Percentiles rank a stretch among this genome's conserved stretches.
Conservation (phyloP, 169 alveolate species). For the Eimeria praecox region DNA sequence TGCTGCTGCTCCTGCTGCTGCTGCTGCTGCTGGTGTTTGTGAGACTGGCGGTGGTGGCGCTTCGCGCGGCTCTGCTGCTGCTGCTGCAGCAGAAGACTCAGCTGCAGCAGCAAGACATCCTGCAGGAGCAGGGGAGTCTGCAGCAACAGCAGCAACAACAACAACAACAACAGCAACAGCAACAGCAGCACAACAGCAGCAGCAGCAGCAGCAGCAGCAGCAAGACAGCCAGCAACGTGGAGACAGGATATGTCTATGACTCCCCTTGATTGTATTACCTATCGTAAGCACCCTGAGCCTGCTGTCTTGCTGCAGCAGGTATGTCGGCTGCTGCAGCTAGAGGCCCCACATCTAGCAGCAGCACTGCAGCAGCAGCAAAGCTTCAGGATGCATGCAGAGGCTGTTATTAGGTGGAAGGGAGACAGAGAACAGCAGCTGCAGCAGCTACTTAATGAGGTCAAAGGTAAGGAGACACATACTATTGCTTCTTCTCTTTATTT, state of each 20-base stretch:
- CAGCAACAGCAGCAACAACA: background rate
- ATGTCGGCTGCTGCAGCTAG: slow-evolving; percentile 57
- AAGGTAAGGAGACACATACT: background rate
- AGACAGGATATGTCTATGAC: background rate
- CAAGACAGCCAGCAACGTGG: background rate
- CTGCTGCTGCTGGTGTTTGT: background rate
- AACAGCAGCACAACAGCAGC: background rate
- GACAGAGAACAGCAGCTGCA: background rate
- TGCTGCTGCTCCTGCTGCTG: background rate
- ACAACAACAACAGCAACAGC: background rate
- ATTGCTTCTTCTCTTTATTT: slow-evolving; percentile 2
- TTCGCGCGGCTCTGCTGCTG: background rate
- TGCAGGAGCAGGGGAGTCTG: background rate
- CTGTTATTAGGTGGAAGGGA: slow-evolving; percentile 25
- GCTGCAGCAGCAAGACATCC: background rate
- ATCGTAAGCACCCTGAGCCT: slow-evolving; percentile 37
- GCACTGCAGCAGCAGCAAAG: slow-evolving; percentile 15
- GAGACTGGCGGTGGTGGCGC: no score
- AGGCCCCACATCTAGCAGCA: slow-evolving; percentile 53
- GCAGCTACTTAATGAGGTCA: slow-evolving; percentile 18
- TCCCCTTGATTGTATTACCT: slow-evolving; percentile 30
- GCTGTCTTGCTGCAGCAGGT: slow-evolving; percentile 59
- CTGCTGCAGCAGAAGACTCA: background rate
- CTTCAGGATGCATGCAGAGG: background rate
- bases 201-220: background rate